These are phyloP conservation scores for Suhomyces prunicola DNA, from an alignment of 805 yeast genomes.

Conservation along the genomic window DNA sequence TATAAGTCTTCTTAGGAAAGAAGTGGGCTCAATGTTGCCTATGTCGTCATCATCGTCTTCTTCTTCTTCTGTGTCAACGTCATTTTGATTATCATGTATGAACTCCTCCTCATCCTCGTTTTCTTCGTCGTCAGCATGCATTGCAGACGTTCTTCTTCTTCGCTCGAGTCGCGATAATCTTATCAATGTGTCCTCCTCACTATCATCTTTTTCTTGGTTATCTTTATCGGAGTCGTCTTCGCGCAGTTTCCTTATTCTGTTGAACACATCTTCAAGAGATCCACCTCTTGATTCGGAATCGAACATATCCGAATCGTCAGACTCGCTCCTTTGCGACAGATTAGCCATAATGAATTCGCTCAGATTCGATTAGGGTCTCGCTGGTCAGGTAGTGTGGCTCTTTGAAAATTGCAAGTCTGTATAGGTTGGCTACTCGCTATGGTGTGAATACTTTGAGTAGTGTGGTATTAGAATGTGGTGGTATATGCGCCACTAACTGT, in stretches of 20 bases:
- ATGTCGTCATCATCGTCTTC: constrained; percentile 11
- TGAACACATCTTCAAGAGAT: neutral
- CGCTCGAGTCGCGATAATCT: constrained; percentile 40
- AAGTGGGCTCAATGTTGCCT: constrained; percentile 6
- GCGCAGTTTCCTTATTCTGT: neutral
- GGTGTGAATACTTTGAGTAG: neutral
- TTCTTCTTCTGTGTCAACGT: constrained; percentile 5
- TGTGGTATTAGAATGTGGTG: neutral
- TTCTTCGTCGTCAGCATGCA: constrained; percentile 5
- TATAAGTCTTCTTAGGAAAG: constrained; percentile 5
- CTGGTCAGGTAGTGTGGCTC: neutral
- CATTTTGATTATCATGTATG: constrained; percentile 8
- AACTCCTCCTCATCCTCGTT: constrained; percentile 15
- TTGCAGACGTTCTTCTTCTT: constrained; percentile 20
- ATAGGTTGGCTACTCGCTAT: neutral
- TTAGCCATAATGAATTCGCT: neutral
- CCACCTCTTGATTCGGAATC: neutral
- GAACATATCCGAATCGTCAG: neutral
- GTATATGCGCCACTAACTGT: neutral
- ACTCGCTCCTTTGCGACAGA: neutral
- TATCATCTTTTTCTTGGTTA: constrained; percentile 14
- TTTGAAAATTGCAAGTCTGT: neutral
- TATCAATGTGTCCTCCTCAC: constrained; percentile 25
- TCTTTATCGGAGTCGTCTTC: neutral
- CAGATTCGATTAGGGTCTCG: neutral